Percentiles rank a stretch among this genome's conserved stretches.
Conservation (phyloP, 1,284 basidiomycete genomes). For the Ustilago shanxiensis region DNA sequence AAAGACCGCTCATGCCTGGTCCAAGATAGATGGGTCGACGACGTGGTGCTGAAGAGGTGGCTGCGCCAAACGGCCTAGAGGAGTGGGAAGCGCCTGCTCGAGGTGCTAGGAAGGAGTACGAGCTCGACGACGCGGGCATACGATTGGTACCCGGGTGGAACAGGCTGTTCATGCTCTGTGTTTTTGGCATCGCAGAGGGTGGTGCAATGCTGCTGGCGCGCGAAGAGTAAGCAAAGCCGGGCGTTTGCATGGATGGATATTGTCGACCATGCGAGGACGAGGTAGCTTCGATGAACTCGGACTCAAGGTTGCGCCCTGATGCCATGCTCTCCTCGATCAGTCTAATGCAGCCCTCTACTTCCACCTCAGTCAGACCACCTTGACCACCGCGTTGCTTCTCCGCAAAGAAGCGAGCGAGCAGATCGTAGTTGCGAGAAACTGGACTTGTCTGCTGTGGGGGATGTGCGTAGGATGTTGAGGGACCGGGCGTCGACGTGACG, state of each 20-base stretch:
- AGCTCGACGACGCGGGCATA: conserved; percentile 34
- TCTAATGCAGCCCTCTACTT: conserved; percentile 56
- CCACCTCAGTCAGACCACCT: conserved; percentile 54
- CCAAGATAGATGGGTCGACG: conserved; percentile 50
- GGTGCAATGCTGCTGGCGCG: conserved; percentile 47
- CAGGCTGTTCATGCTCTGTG: conserved; percentile 37
- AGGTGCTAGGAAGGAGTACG: conserved; percentile 48
- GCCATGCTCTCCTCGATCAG: conserved; percentile 59
- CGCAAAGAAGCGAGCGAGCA: conserved; percentile 60
- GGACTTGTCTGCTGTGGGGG: conserved; percentile 41
- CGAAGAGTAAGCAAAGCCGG: conserved; percentile 23
- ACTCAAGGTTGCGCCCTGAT: conserved; percentile 40
- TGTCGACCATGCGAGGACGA: conserved; percentile 13
- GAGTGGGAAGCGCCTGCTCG: conserved; percentile 28
- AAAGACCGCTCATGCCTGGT: conserved; percentile 52
- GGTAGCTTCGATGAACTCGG: conserved; percentile 23
- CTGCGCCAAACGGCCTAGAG: not conserved
- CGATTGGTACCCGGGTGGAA: conserved; percentile 44
- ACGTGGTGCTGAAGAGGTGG: conserved; percentile 15
- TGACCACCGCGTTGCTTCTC: conserved; percentile 54
- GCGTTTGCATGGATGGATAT: conserved; percentile 5
- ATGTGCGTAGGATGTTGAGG: conserved; percentile 23
- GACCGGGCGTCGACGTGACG: conserved; percentile 13
- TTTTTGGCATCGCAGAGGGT: conserved; percentile 22
- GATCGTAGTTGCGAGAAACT: conserved; percentile 58